Evolutionary conservation across 2,329 filamentous ascomycete species (phyloP), one percentile per base, ranked within the genome.

Genomic region (Fonsecaea multimorphosa): DNA sequence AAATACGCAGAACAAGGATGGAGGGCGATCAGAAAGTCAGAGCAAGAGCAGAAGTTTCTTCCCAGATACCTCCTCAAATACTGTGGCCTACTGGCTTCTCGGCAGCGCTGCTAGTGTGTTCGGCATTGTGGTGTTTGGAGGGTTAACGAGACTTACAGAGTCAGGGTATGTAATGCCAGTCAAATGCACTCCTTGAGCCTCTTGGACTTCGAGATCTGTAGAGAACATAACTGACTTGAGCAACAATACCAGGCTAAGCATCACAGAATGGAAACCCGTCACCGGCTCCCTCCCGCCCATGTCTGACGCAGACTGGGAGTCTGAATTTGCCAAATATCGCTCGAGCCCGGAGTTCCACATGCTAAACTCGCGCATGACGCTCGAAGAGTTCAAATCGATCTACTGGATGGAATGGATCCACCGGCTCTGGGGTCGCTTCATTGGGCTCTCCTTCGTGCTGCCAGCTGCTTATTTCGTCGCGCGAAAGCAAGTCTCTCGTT

Each of bases 361-460:
- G 68, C 85, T 99, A 72, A 99, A 99, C 81, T 90, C 93, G 34
- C 87, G 92, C 77, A 99, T 99, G 95, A 90, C 86, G 34, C 84
- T 99, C 63, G 86, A 89, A 65, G 95, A 99, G 77, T 99, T 98
- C 83, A 97, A 98, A 80, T 90, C 95, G 77, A 99, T 99, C 72
- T 99, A 98, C 85, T 99, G 91, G 78, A 98, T 98, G 95, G 95
- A 99, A 83, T 99, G 95, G 95, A 88, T 89, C 51, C 95, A 99
- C 79, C 88, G 95, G 32, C 85, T 97, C 62, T 98, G 95, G 93
- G 95, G 95, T 53, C 89, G 95, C 70, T 84, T 96, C 72, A 91
- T 99, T 64, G 95, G 95, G 65, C 79, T 98, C 68, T 90, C 92
- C 58, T 97, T 98, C 78, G 88, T 97, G 55, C 75, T 97, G 1